Evolutionary conservation across 176 grass and related monocot species (phyloP), one percentile per base, ranked within the genome.

Genomic region (Raddia guianensis): DNA sequence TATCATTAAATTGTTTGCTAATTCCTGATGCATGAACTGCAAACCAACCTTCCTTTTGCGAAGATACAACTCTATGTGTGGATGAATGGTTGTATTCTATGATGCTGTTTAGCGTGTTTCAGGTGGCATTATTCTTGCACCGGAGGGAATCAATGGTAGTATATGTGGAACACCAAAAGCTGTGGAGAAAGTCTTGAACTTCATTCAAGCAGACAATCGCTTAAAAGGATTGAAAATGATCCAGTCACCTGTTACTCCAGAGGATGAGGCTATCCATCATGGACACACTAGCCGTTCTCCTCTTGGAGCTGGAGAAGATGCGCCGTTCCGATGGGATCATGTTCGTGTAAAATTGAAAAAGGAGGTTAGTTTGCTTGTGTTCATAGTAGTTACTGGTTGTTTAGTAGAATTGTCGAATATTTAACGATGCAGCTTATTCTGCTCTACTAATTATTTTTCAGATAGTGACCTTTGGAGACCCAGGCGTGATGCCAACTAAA

Each of bases 311-410:
- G 96, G 96, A 10, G 92, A 98, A 78, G 96, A 98, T 82, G 90
- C 96, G 18, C 96, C 96, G 3, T 98, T 98, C 79, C 86, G 90
- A 18, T 98, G 96, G 96, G 92, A 98, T 66, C 96, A 98, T 82
- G 96, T 98, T 60, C 87, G 96, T 78, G 92, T 95, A n/a, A 98
- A 98, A 84, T 71, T 98, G 84, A 98, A 98, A 80, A 95, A 93
- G 72, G 96, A 98, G 96, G 96, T 95, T 20, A 10, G 72, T 81
- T 68, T 50, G 68, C 83, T 87, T 73, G 44, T 20, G 7, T 62
- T 66, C 50, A 63, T 65, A 65, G 42, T 33, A 47, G 18, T 82
- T 72, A 13, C 52, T 84, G 12, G 27, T 11, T 57, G 3, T 59
- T 73, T 70, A 21, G 14, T 63, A 34, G 16, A 68, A 15, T 55